Evolutionary conservation across 345 rosid genomes (phyloP).

Genomic region (Acer saccharum): DNA sequence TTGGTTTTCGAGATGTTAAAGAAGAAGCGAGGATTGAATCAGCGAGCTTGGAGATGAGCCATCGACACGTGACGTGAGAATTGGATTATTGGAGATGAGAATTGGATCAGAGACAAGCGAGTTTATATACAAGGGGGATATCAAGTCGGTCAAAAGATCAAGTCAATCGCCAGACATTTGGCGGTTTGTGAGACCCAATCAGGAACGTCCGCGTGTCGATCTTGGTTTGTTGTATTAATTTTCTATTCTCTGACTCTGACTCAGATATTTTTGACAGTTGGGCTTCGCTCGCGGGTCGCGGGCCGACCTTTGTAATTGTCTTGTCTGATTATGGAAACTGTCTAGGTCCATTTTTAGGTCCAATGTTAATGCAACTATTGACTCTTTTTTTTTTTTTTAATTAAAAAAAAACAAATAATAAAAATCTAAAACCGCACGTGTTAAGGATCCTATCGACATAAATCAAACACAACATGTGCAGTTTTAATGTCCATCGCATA

Average conservation of each 20-base stretch:
- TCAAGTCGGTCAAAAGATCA: slow-evolving; percentile 20
- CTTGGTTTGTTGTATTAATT: neutral
- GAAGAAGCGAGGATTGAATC: neutral
- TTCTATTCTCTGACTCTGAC: neutral
- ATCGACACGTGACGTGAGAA: neutral
- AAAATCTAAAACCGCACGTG: too few relatives aligned
- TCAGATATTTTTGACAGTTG: slow-evolving; percentile 19
- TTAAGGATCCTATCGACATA: too few relatives aligned
- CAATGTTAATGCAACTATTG: neutral
- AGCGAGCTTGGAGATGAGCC: neutral
- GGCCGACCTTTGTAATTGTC: neutral
- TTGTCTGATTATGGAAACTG: neutral
- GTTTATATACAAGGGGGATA: neutral
- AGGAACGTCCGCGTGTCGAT: slow-evolving; percentile 35
- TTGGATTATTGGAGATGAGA: neutral
- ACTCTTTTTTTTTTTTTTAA: too few relatives aligned
- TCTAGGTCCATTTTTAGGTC: neutral
- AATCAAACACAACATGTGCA: too few relatives aligned
- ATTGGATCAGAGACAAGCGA: neutral
- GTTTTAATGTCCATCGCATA: too few relatives aligned
- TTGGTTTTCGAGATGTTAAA: neutral
- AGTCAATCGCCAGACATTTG: slow-evolving; percentile 14
- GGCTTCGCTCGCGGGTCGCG: neutral
- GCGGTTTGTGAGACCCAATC: slow-evolving; percentile 31
- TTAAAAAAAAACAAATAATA: too few relatives aligned